Percentiles rank a stretch among this genome's conserved stretches.
phyloP scores from a whole-genome alignment of 768 basidiomycete genomes.

The Macrolepiota fuliginosa region DNA sequence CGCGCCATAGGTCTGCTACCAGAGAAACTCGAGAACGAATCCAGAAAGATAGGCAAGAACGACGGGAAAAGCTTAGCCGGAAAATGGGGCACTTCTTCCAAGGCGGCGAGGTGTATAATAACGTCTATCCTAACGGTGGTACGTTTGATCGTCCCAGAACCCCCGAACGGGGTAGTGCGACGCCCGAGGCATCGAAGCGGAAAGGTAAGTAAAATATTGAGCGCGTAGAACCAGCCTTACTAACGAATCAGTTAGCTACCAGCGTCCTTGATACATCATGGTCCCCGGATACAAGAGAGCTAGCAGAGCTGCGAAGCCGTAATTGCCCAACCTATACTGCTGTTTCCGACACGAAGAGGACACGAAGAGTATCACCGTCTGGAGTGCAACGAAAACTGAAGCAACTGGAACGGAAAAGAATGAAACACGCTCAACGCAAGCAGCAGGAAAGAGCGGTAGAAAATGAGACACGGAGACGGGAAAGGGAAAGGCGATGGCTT shows the following conservation, averaged over 20 bases:
- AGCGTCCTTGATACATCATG: constrained; percentile 8
- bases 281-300: constrained; percentile 7
- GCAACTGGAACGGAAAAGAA: constrained; percentile 3
- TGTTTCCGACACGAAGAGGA: background rate
- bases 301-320: constrained; percentile 2
- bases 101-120: background rate
- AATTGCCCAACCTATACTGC: background rate
- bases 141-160: constrained; percentile 18
- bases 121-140: background rate
- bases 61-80: constrained; percentile 23
- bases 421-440: constrained; percentile 1
- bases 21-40: constrained; percentile 30
- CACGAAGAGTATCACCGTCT: background rate
- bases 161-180: constrained; percentile 19
- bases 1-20: constrained; percentile 3
- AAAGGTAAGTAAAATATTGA: constrained; percentile 37
- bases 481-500: constrained; percentile 40
- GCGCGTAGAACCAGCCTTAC: background rate
- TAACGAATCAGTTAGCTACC: background rate
- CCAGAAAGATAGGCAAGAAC: constrained; percentile 29
- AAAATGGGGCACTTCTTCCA: background rate
- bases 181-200: constrained; percentile 38
- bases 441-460: constrained; percentile 16
- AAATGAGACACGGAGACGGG: constrained; percentile 32
- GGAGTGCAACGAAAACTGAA: background rate